Base-by-base conservation (phyloP, 2,329 filamentous ascomycete genomes). In the Colletotrichum sp. region DNA sequence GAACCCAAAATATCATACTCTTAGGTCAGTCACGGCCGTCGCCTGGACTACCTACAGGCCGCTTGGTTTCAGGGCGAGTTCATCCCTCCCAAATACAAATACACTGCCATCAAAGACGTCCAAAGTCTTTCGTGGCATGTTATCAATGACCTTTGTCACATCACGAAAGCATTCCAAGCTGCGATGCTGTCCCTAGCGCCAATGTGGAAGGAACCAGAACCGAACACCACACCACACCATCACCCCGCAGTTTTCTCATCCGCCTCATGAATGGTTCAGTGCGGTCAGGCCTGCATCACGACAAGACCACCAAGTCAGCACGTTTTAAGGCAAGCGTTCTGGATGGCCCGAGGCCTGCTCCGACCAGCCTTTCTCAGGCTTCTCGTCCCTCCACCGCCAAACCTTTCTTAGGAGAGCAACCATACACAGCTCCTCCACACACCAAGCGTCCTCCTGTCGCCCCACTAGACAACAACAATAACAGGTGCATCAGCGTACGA, bases 371-470 rank as follows among this genome's bases (percentile, higher is more conserved):
- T 11, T 2, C 1, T 0, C 4, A 25, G 11, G 52, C 1, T 12
- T 12, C 52, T 55, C 52, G 11, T 55, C 49, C 49, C 0, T 55
- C 22, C 9, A 25, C 49, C 49, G n/a, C 49, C 1, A 55, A 25
- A 13, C 0, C 13, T 25, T 25, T 1, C 13, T 3, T 55, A 25
- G 9, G 2, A 22, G 22, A 1, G n/a, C 49, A 0, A 7, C 0
- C 1, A 55, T 1, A 55, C 1, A 11, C n/a, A 55, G 49, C 19
- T 55, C 49, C 49, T 25, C 49, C 9, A 25, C 1, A 25, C 0
- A 55, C 7, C 0, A 0, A 13, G 49, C 8, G 0, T 55, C 22
- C 22, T 25, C 0, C 9, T 55, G 13, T 55, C 15, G 12, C 22
- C 52, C 6, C 22, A 27, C 15, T 15, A 57, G 1, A 27, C 22